These are phyloP conservation scores for Haemoproteus tartakovskyi DNA, from an alignment of 169 alveolate genomes.

Conservation along the genomic window DNA sequence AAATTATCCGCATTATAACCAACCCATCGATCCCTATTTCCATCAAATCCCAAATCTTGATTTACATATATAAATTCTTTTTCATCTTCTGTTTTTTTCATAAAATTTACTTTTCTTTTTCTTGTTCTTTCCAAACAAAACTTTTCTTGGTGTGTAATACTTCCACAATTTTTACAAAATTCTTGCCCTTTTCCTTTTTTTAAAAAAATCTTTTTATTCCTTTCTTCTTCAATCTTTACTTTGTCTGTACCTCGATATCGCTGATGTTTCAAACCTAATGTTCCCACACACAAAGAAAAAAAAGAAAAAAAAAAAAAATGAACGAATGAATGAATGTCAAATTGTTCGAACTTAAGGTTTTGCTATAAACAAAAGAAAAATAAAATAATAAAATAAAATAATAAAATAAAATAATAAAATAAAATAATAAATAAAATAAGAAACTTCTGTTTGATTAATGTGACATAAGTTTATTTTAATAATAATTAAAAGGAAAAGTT, in stretches of 20 bases:
- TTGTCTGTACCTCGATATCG: slow-evolving; percentile 68
- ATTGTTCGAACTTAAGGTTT: too few relatives aligned
- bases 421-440: too few relatives aligned
- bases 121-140: slow-evolving; percentile 97
- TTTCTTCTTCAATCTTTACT: slow-evolving; percentile 63
- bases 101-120: slow-evolving; percentile 93
- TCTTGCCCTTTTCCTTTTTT: slow-evolving; percentile 85
- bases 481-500: too few relatives aligned
- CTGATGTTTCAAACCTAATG: slow-evolving; percentile 77
- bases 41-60: slow-evolving; percentile 88
- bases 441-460: too few relatives aligned
- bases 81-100: slow-evolving; percentile 85
- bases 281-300: slow-evolving; percentile 1
- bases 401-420: too few relatives aligned
- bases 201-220: slow-evolving; percentile 69
- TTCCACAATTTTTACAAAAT: slow-evolving; percentile 99
- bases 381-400: too few relatives aligned
- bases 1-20: slow-evolving; percentile 92
- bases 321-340: not conserved
- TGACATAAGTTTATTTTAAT: too few relatives aligned
- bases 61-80: slow-evolving; percentile 90
- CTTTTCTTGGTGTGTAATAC: slow-evolving; percentile 95
- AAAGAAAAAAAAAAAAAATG: not conserved
- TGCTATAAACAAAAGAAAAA: too few relatives aligned
- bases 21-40: slow-evolving; percentile 96